Evolutionary conservation across 192 early-diverging fungal species (phyloP).

Genomic region (Podila minutissima): DNA sequence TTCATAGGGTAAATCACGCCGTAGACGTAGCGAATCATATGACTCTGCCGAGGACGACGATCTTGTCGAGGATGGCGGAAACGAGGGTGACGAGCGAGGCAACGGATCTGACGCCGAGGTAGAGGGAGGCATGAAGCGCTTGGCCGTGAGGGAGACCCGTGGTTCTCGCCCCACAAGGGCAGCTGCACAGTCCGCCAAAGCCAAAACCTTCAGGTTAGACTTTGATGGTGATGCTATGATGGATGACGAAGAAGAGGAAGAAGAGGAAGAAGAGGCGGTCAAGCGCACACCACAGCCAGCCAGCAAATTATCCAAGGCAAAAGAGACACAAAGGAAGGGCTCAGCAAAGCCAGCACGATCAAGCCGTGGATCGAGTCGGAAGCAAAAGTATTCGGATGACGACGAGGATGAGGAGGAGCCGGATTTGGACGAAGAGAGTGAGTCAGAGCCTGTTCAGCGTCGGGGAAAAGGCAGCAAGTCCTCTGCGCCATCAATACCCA

Average conservation of each 20-base stretch:
- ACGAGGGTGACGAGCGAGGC: neutral
- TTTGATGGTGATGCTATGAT: neutral
- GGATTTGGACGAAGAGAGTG: neutral
- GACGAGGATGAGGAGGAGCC: slow-evolving; percentile 3
- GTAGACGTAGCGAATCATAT: no score
- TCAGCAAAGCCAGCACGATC: neutral
- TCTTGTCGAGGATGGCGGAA: no score
- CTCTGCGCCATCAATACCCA: neutral
- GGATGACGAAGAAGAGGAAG: neutral
- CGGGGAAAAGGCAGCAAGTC: neutral
- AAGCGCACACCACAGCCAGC: neutral
- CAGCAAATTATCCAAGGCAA: neutral
- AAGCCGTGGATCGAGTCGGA: neutral
- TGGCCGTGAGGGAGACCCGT: neutral
- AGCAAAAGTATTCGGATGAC: neutral
- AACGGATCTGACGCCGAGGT: neutral
- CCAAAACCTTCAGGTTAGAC: neutral
- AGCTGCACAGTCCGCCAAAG: neutral
- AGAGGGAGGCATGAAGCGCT: neutral
- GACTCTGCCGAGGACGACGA: no score
- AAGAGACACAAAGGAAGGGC: neutral
- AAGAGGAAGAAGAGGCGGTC: neutral
- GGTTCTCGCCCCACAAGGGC: neutral
- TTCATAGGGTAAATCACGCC: no score
- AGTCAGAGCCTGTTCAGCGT: neutral